Percentiles rank a stretch among this genome's conserved stretches.
Evolutionary conservation across 2,329 filamentous ascomycete species (phyloP).

Genomic region (Macrophomina tecta): DNA sequence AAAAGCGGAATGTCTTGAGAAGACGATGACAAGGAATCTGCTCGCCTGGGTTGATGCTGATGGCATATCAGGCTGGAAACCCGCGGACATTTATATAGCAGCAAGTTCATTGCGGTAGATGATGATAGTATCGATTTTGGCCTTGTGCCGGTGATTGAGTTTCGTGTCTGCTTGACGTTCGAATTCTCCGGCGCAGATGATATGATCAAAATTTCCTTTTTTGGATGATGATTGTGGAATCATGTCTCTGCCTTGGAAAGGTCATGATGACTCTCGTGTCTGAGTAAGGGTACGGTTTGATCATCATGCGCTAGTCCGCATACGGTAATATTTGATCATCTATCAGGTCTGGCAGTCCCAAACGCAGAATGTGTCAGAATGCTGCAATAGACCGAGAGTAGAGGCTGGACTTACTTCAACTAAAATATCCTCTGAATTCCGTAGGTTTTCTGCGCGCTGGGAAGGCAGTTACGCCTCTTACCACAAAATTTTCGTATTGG

Average conservation of each 20-base stretch:
- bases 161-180: neutral
- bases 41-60: neutral
- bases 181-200: neutral
- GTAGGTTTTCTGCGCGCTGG: no score
- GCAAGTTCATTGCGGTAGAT: neutral
- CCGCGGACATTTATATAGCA: neutral
- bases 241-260: neutral
- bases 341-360: neutral
- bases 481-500: no score
- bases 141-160: no score
- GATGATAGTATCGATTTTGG: no score
- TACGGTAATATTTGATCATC: slow-evolving; percentile 13
- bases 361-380: neutral
- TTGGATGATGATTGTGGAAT: neutral
- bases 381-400: neutral
- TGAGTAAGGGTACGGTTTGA: no score
- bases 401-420: no score
- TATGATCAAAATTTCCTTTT: neutral
- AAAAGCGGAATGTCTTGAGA: neutral
- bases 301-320: no score
- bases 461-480: no score
- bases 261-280: neutral
- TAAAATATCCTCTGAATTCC: no score
- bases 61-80: no score
- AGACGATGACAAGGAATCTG: neutral